Base-by-base conservation (phyloP, 352 stramenopile species). In the Globisporangium rhizosaccharum region DNA sequence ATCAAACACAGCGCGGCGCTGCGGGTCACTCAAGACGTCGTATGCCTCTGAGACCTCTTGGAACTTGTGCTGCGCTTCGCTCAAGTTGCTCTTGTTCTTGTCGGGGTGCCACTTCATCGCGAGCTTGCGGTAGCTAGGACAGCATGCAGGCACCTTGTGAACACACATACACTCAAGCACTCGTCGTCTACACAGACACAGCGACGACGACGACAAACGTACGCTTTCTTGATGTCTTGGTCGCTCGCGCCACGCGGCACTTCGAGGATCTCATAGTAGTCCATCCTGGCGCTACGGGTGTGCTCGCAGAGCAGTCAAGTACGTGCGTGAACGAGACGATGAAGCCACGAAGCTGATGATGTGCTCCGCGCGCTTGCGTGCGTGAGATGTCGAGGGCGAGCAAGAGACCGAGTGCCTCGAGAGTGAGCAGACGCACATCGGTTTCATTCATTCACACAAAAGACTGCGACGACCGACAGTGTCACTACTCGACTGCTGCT, bases 101-200 rank as follows among this genome's bases (percentile, higher is more conserved):
- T 98, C 96, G 0, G 94, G 94, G 65, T 99, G 96, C 63, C 86
- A 97, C 63, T 96, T 97, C 60, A 99, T 85, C 42, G 90, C 92
- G 51, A 97, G 80, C 70, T 95, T 92, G 61, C 93, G 87, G 75
- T 98, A 99, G 36, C 83, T 88, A 53, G 25, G 41, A 46, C 14
- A 20, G 15, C 5, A 47, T 2, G 28, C 30, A 12, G n/a, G 15
- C 26, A 52, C 26, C 28, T 46, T n/a, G 45, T 50, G 51, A 15
- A 11, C 17, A 10, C 28, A 26, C 41, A 37, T 33, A 23, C 23
- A 36, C 39, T 33, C 42, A 1, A 17, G 10, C 10, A 26, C 9
- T 20, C 17, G 8, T 28, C 17, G 8, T 11, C 15, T 11, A 23
- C n/a, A 46, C 25, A 6, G 3, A 48, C 44, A 23, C 39, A 44